Conservation (phyloP, 2,329 filamentous ascomycete genomes). For the Trichoderma brevicompactum region DNA sequence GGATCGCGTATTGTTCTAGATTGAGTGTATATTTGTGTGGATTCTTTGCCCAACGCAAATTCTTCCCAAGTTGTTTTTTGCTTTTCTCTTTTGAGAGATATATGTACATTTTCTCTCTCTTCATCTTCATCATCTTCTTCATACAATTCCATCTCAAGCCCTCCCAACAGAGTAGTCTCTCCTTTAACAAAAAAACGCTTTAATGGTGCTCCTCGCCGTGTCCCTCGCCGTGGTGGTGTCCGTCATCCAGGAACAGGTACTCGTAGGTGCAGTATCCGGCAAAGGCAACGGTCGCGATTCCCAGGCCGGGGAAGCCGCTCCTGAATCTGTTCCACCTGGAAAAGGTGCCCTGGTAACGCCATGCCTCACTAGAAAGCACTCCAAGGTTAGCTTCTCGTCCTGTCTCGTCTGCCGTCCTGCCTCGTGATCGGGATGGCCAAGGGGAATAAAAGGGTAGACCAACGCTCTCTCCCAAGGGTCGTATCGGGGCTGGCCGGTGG, state of each 20-base stretch:
- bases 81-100: constrained; percentile 11
- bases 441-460: constrained; percentile 42
- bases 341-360: constrained; percentile 91
- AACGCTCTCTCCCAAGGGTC: constrained; percentile 70
- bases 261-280: constrained; percentile 88
- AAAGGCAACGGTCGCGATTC: constrained; percentile 91
- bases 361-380: constrained; percentile 72
- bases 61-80: background rate
- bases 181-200: constrained; percentile 14
- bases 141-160: background rate
- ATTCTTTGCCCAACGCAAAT: constrained; percentile 8
- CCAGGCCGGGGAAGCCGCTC: constrained; percentile 83
- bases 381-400: background rate
- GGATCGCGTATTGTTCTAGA: too few species aligned
- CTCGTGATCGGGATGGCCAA: background rate
- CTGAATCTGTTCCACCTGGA: constrained; percentile 88
- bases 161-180: constrained; percentile 30
- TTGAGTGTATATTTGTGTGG: background rate
- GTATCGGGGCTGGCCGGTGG: constrained; percentile 66
- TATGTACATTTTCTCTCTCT: constrained; percentile 28
- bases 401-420: background rate
- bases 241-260: constrained; percentile 80
- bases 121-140: background rate
- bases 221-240: constrained; percentile 58
- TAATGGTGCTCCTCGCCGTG: constrained; percentile 66